Base-by-base conservation (phyloP, 495 filamentous ascomycete genomes). In the Penicillium robsamsonii region DNA sequence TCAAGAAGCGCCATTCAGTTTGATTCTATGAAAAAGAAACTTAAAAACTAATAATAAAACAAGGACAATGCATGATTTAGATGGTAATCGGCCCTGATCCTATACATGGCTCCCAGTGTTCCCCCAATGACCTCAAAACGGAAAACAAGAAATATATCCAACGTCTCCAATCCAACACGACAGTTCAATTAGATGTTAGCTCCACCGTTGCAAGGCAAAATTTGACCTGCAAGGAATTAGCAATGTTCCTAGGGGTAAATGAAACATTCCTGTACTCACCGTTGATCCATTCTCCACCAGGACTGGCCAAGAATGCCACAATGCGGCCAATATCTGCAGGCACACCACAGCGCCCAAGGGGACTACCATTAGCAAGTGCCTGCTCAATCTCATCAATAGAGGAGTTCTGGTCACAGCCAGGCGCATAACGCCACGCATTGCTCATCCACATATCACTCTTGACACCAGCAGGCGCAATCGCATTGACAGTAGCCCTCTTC, bases 381-480 rank as follows among this genome's bases (percentile, higher is more conserved):
- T 64, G 47, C 46, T 79, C 78, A 15, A 81, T 75, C 8, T 69
- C 64, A 54, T 79, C 73, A 0, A 75, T 51, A 1, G 67, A 63
- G 29, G 70, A 74, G 33, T 61, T 69, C 51, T 68, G 60, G 42
- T 73, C 59, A 25, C 70, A 78, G 48, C 76, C 79, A 7, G 82
- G 82, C 29, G 79, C 77, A 60, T 90, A 89, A 53, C 86, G 80
- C 81, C 82, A 84, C 7, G 82, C 78, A 63, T 85, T 85, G 58
- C 82, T 76, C 30, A 81, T 71, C 70, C 81, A 89, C 89, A 91
- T 92, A 62, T 92, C 88, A 33, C 79, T 85, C 82, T 90, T 90
- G 68, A 91, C 83, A 9, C 87, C 88, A 15, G 87, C 89, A 0
- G 89, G 89, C 0, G 88, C 87, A 38, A 92, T 82, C 2, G 83